phyloP scores from a whole-genome alignment of 495 filamentous ascomycete genomes.

The Xylaria venustula region DNA sequence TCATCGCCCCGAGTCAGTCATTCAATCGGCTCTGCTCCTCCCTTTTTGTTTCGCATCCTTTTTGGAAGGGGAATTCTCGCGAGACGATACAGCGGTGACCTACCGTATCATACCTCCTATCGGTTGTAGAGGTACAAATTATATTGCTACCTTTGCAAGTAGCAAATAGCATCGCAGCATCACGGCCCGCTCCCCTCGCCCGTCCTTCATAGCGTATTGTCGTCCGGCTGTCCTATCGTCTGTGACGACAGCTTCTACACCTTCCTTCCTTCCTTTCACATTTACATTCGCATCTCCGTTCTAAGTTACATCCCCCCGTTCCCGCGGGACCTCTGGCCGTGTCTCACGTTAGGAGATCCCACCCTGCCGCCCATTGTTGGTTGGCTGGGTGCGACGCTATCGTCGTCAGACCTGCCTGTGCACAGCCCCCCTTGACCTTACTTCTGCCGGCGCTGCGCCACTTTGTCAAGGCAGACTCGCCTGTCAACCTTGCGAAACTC shows the following conservation, averaged over 20 bases:
- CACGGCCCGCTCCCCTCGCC: background rate
- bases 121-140: no score
- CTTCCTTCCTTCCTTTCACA: background rate
- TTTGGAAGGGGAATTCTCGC: background rate
- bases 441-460: conserved; percentile 30
- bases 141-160: no score
- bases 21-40: background rate
- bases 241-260: background rate
- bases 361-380: background rate
- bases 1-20: background rate
- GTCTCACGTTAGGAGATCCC: conserved; percentile 13
- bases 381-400: conserved; percentile 10
- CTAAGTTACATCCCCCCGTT: no score
- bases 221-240: background rate
- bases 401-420: conserved; percentile 22
- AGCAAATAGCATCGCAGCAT: background rate
- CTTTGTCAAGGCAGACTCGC: conserved; percentile 31
- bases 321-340: background rate
- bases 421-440: conserved; percentile 30
- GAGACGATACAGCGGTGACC: background rate
- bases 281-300: no score
- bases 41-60: background rate
- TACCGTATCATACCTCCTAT: no score
- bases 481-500: conserved; percentile 29
- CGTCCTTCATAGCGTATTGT: background rate